These are phyloP conservation scores for Boletus coccyginus DNA, from an alignment of 768 basidiomycete genomes.

Conservation along the genomic window DNA sequence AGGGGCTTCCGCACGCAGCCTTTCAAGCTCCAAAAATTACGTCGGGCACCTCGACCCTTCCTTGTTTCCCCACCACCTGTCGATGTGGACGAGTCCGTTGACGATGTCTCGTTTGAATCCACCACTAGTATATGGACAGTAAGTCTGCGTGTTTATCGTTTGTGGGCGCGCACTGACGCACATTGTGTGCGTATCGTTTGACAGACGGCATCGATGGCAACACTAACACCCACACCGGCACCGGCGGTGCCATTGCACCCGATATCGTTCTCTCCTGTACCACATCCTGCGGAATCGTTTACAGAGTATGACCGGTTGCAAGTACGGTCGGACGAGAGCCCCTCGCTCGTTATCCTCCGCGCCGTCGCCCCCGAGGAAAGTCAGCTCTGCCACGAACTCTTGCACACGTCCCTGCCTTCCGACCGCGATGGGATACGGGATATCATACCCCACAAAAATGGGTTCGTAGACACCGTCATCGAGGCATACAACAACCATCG, in stretches of 20 bases:
- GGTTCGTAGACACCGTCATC: slow-evolving; percentile 36
- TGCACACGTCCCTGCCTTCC: slow-evolving; percentile 29
- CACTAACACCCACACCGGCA: neutral
- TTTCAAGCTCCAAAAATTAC: slow-evolving; percentile 20
- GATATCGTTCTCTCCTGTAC: slow-evolving; percentile 24
- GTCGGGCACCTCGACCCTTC: slow-evolving; percentile 1
- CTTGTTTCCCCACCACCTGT: neutral
- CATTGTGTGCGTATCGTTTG: neutral
- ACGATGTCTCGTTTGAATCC: slow-evolving; percentile 7
- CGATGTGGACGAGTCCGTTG: neutral
- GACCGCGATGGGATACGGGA: slow-evolving; percentile 22
- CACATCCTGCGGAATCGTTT: slow-evolving; percentile 28
- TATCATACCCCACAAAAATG: slow-evolving; percentile 31
- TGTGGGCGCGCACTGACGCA: neutral
- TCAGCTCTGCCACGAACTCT: slow-evolving; percentile 20
- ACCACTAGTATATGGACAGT: slow-evolving; percentile 16
- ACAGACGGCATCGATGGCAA: slow-evolving; percentile 8
- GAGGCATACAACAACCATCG: slow-evolving; percentile 36
- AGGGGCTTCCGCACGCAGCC: neutral
- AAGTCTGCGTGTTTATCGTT: neutral
- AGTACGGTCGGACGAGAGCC: slow-evolving; percentile 19
- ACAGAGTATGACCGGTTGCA: slow-evolving; percentile 28
- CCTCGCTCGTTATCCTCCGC: slow-evolving; percentile 21
- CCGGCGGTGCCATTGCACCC: neutral
- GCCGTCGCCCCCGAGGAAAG: slow-evolving; percentile 21